These are phyloP conservation scores for Aureobasidium sp. DNA, from an alignment of 2,329 filamentous ascomycete species.

Conservation along the genomic window DNA sequence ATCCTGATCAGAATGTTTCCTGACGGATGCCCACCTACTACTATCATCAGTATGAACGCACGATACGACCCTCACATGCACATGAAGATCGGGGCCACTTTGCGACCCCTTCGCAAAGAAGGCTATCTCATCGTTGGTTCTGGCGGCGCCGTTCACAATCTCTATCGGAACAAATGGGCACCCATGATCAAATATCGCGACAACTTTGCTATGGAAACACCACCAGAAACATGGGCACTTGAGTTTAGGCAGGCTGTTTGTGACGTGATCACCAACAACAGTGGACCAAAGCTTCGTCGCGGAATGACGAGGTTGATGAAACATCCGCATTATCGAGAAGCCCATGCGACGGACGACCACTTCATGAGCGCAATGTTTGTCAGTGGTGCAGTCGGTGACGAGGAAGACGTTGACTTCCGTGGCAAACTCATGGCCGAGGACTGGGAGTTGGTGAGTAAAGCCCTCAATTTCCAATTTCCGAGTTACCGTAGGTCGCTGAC, in stretches of 20 bases:
- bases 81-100: slow-evolving; percentile 50
- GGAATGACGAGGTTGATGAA: slow-evolving; percentile 60
- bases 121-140: slow-evolving; percentile 52
- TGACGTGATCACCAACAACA: slow-evolving; percentile 51
- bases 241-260: slow-evolving; percentile 61
- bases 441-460: slow-evolving; percentile 47
- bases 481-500: too few relatives aligned
- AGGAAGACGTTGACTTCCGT: background rate
- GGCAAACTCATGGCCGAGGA: slow-evolving; percentile 38
- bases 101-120: slow-evolving; percentile 49
- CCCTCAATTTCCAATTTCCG: too few relatives aligned
- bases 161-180: slow-evolving; percentile 61
- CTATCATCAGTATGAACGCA: slow-evolving; percentile 50
- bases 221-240: slow-evolving; percentile 54
- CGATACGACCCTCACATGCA: slow-evolving; percentile 52
- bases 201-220: slow-evolving; percentile 54
- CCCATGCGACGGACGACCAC: slow-evolving; percentile 64
- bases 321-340: slow-evolving; percentile 59
- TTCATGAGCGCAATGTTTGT: slow-evolving; percentile 61
- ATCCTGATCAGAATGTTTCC: slow-evolving; percentile 66
- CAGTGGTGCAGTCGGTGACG: slow-evolving; percentile 48
- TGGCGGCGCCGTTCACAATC: slow-evolving; percentile 62
- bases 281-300: slow-evolving; percentile 49
- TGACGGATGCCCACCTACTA: slow-evolving; percentile 55
- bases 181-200: slow-evolving; percentile 58